A percentile compares a stretch with the other conserved stretches of the same genome.
These are phyloP conservation scores for Parafenestella ontariensis DNA, from an alignment of 2,329 filamentous ascomycete species.

Conservation along the genomic window DNA sequence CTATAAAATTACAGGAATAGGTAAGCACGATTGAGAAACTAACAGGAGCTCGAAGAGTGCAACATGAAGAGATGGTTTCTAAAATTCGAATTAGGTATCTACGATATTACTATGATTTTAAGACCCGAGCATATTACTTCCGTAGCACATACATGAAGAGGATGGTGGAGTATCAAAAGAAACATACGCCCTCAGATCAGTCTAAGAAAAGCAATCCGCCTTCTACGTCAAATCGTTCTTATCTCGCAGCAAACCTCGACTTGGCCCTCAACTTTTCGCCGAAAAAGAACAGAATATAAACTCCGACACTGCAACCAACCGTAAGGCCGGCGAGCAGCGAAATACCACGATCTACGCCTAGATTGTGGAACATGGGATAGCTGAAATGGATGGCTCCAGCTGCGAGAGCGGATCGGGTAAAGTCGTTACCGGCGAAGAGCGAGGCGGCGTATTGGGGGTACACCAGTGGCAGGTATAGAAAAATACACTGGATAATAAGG, in stretches of 20 bases:
- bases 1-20: too few species aligned
- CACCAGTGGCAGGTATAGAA: conserved; percentile 70
- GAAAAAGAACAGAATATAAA: conserved; percentile 64
- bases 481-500: conserved; percentile 57
- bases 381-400: conserved; percentile 67
- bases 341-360: conserved; percentile 66
- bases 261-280: conserved; percentile 39
- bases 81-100: not conserved
- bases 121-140: not conserved
- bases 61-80: not conserved
- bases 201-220: not conserved
- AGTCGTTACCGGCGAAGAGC: conserved; percentile 70
- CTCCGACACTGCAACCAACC: conserved; percentile 58
- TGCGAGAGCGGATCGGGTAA: conserved; percentile 63
- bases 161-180: not conserved
- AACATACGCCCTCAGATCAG: not conserved
- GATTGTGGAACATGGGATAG: conserved; percentile 64
- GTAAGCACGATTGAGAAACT: too few species aligned
- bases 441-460: conserved; percentile 58
- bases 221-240: not conserved
- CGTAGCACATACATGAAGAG: not conserved
- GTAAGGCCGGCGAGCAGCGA: conserved; percentile 56
- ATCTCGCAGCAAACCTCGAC: conserved; percentile 43
- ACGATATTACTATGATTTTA: not conserved
- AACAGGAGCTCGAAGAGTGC: not conserved